Evolutionary conservation across 176 grass and related monocot genomes (phyloP), one percentile per base, ranked within the genome.

Genomic region (Zea luxurians): DNA sequence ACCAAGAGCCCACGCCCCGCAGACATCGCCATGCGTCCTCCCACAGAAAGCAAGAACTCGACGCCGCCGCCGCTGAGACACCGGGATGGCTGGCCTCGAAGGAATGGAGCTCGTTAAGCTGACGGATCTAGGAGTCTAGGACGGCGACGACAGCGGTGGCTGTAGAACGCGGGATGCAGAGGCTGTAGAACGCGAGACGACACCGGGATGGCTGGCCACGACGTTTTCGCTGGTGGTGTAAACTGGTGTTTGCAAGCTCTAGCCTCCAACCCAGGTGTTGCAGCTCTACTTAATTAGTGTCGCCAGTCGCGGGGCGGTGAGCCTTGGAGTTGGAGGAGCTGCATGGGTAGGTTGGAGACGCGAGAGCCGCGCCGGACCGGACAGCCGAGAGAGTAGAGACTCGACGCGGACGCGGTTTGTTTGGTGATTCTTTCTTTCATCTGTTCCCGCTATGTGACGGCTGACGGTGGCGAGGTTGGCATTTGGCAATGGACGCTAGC

Each of bases 151-250:
- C 18, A 20, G 38, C 5, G 46, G 8, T 16, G 77, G 59, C 11
- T 64, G 54, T 38, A 64, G 8, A 8, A 61, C 71, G 64, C 59
- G 71, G 55, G 10, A 64, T 46, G 46, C 3, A 78, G 66, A 48
- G 34, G 64, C 58, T 16, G 42, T 38, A 63, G 8, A 8, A 61
- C 71, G 64, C 58, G 71, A 47, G 10, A 64, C 37, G 47, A 48
- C 27, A 27, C 27, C 27, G 27, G 34, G 64, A 48, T 16, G 42
- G 81, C 63, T 64, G 21, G 55, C 70, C 81, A 80, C 81, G 52
- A 80, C 82, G 71, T 82, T 37, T 27, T 42, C 27, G 76, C 81
- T 80, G 81, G 76, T 42, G 35, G 69, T n/a, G n/a, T n/a, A n/a
- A n/a, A n/a, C n/a, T n/a, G n/a, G n/a, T 75, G 38, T 47, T 55